Percentiles rank a stretch among this genome's conserved stretches.
Conservation (phyloP, 2,329 filamentous ascomycete species). For the Monilinia vaccinii-corymbosi region DNA sequence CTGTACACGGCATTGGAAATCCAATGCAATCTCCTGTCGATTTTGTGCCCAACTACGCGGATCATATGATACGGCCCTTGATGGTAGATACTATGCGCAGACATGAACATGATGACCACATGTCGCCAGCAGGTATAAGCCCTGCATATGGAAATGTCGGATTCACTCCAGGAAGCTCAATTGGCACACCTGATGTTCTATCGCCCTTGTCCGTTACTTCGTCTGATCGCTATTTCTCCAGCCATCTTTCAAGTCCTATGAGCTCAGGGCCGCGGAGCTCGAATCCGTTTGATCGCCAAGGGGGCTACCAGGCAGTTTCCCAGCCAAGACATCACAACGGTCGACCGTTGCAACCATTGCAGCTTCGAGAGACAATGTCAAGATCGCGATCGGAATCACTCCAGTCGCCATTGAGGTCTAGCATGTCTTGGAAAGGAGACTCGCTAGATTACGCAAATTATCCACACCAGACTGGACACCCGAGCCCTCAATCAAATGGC, state of each 20-base stretch:
- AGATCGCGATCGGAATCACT: slow-evolving; percentile 48
- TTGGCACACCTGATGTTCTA: slow-evolving; percentile 45
- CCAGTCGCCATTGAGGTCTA: slow-evolving; percentile 49
- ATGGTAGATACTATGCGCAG: slow-evolving; percentile 60
- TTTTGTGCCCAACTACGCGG: slow-evolving; percentile 40
- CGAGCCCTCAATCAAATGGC: slow-evolving; percentile 39
- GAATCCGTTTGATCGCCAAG: slow-evolving; percentile 44
- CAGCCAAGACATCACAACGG: slow-evolving; percentile 34
- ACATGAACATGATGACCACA: slow-evolving; percentile 52
- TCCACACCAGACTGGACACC: slow-evolving; percentile 32
- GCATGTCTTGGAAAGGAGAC: slow-evolving; percentile 55
- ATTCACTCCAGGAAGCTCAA: slow-evolving; percentile 46
- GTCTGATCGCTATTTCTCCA: slow-evolving; percentile 44
- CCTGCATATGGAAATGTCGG: slow-evolving; percentile 59
- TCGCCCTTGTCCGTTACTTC: slow-evolving; percentile 49
- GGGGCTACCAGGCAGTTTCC: slow-evolving; percentile 39
- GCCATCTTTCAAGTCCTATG: slow-evolving; percentile 39
- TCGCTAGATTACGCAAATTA: slow-evolving; percentile 47
- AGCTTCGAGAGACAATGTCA: slow-evolving; percentile 48
- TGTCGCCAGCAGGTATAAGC: slow-evolving; percentile 58
- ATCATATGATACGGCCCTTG: slow-evolving; percentile 50
- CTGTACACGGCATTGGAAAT: slow-evolving; percentile 32
- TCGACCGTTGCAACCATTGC: slow-evolving; percentile 47
- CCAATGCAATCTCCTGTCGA: slow-evolving; percentile 29
- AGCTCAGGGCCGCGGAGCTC: slow-evolving; percentile 40